phyloP scores from a whole-genome alignment of 305 asterid genomes.

The Ajuga reptans region DNA sequence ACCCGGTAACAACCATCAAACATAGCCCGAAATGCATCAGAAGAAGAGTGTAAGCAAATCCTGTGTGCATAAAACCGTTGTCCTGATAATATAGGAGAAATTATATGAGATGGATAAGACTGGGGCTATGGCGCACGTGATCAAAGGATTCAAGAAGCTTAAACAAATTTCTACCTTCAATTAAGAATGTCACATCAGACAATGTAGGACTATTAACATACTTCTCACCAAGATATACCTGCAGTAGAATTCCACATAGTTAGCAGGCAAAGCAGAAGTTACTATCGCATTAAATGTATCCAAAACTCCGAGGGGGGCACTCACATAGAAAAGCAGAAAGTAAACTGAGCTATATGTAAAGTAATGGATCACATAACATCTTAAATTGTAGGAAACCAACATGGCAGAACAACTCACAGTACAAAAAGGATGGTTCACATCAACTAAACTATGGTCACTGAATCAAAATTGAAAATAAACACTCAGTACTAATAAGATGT shows the following conservation, averaged over 20 bases:
- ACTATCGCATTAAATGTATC: neutral
- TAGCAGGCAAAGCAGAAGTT: neutral
- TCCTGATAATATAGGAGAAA: conserved; percentile 42
- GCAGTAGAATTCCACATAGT: conserved; percentile 26
- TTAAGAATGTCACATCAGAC: conserved; percentile 89
- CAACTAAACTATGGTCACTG: neutral
- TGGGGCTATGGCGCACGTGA: conserved; percentile 2
- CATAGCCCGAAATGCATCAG: conserved; percentile 99
- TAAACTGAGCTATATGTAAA: neutral
- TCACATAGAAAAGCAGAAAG: conserved; percentile 3
- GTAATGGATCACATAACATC: neutral
- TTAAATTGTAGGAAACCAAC: neutral
- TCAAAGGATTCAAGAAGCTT: conserved; percentile 12
- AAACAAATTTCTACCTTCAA: conserved; percentile 61
- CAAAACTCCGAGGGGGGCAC: neutral
- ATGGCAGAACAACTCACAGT: neutral
- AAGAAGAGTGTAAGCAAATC: conserved; percentile 94
- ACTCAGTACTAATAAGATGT: neutral
- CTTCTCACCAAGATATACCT: conserved; percentile 96
- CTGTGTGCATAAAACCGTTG: conserved; percentile 93
- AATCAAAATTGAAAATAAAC: neutral
- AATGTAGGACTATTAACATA: conserved; percentile 82
- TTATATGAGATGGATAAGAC: neutral
- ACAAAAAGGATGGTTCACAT: neutral
- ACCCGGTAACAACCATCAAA: conserved; percentile 99